Percentiles rank a stretch among this genome's conserved stretches.
These are phyloP conservation scores for Verticillium longisporum DNA, from an alignment of 2,329 filamentous ascomycete genomes.

Conservation along the genomic window DNA sequence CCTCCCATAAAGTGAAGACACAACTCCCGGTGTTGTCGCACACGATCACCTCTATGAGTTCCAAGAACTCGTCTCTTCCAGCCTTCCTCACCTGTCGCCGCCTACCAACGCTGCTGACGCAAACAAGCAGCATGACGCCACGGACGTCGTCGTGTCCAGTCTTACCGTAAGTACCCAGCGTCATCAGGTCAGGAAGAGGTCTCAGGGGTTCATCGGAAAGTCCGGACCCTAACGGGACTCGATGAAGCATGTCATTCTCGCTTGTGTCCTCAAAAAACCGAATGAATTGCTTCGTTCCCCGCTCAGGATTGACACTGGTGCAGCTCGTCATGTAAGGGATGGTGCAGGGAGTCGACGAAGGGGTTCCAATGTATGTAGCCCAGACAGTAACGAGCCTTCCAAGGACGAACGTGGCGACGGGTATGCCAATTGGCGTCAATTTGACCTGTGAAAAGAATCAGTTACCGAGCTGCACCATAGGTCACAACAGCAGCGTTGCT, in stretches of 20 bases:
- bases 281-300: constrained; percentile 39
- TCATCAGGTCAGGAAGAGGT: constrained; percentile 43
- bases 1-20: constrained; percentile 47
- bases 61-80: constrained; percentile 35
- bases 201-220: constrained; percentile 3
- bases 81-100: constrained; percentile 39
- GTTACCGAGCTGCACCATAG: neutral
- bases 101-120: constrained; percentile 49
- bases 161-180: constrained; percentile 44
- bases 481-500: neutral
- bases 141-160: constrained; percentile 43
- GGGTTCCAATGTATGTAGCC: constrained; percentile 47
- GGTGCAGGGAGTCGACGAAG: constrained; percentile 21
- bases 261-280: constrained; percentile 40
- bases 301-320: constrained; percentile 50
- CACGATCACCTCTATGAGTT: constrained; percentile 42
- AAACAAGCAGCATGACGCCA: constrained; percentile 45
- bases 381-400: constrained; percentile 50
- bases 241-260: constrained; percentile 22
- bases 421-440: constrained; percentile 33
- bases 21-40: constrained; percentile 52
- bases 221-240: constrained; percentile 35
- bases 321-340: constrained; percentile 38
- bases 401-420: constrained; percentile 20
- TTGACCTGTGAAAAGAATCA: constrained; percentile 31